These are phyloP conservation scores for Blastobotrys persicus DNA, from an alignment of 1,139 yeast genomes.

Conservation along the genomic window DNA sequence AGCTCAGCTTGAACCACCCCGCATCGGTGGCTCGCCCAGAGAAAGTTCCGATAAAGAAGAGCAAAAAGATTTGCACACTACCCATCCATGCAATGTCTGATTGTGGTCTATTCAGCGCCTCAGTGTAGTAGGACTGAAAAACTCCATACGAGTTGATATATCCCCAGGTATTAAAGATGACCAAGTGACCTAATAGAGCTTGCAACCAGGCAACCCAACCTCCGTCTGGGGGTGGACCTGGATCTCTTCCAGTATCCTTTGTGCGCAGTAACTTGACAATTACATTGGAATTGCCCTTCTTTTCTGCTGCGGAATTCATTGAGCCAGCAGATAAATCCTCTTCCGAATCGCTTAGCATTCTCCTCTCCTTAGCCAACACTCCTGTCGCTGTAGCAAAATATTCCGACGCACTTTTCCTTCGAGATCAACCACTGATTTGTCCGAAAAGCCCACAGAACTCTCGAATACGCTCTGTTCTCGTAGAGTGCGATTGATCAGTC, in stretches of 20 bases:
- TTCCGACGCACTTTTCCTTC: too few relatives aligned
- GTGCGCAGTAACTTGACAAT: background rate
- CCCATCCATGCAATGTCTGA: constrained; percentile 35
- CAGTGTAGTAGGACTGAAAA: constrained; percentile 55
- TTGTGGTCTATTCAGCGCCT: constrained; percentile 44
- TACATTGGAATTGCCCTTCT: background rate
- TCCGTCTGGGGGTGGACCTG: constrained; percentile 32
- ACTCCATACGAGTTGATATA: constrained; percentile 60
- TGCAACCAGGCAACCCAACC: constrained; percentile 36
- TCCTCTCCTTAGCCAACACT: background rate
- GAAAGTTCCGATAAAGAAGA: constrained; percentile 56
- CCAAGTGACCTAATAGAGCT: constrained; percentile 43
- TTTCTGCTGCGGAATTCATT: background rate
- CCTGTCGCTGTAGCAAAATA: too few relatives aligned
- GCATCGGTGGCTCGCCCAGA: constrained; percentile 40
- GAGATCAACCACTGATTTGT: too few relatives aligned
- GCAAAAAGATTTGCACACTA: constrained; percentile 32
- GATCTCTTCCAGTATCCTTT: background rate
- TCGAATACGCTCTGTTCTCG: too few relatives aligned
- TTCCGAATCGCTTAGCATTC: background rate
- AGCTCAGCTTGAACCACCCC: constrained; percentile 27
- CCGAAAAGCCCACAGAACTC: too few relatives aligned
- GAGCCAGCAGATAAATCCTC: background rate
- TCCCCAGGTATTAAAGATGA: constrained; percentile 56
- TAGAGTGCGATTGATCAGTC: too few relatives aligned